A percentile compares a stretch with the other conserved stretches of the same genome.
phyloP scores from a whole-genome alignment of 108 stramenopile genomes.

The Skeletonema potamos region DNA sequence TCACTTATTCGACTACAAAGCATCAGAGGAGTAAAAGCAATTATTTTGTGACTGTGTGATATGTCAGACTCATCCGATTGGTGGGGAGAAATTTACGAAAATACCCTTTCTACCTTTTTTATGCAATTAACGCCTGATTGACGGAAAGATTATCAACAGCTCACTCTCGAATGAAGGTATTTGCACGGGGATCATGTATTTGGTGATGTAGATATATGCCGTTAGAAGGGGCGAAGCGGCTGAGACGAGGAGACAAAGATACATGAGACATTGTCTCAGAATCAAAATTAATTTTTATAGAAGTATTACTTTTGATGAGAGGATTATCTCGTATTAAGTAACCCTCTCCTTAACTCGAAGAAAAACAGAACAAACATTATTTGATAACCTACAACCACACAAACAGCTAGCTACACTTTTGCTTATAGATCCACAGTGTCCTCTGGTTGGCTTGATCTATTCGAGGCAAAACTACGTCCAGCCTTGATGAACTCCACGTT shows the following conservation, averaged over 20 bases:
- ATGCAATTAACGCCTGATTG: not conserved
- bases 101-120: not conserved
- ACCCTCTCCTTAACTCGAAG: no score
- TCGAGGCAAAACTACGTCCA: not conserved
- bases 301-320: not conserved
- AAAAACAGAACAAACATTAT: not conserved
- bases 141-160: not conserved
- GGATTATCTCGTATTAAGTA: not conserved
- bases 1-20: constrained; percentile 85
- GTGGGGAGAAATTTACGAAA: not conserved
- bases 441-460: not conserved
- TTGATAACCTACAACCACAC: not conserved
- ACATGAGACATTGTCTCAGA: not conserved
- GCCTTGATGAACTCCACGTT: not conserved
- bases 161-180: not conserved
- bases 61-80: not conserved
- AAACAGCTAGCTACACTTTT: not conserved
- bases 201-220: constrained; percentile 1
- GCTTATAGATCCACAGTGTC: not conserved
- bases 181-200: not conserved
- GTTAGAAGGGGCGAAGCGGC: not conserved
- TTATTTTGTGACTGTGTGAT: not conserved
- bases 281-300: not conserved
- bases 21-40: constrained; percentile 31
- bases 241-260: not conserved